Evolutionary conservation across 805 yeast genomes (phyloP).

Genomic region (Teunomyces pallodes): DNA sequence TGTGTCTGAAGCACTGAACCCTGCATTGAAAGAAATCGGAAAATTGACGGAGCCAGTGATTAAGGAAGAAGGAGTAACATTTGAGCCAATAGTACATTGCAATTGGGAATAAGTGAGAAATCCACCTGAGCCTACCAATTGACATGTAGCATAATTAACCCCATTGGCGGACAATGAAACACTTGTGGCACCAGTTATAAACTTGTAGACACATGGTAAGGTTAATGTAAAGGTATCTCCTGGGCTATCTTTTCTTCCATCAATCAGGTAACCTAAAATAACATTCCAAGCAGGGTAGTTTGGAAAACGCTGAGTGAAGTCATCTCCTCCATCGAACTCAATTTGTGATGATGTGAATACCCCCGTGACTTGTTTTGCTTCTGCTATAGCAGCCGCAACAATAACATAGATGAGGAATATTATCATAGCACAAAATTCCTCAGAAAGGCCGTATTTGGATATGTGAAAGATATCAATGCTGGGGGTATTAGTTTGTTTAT

Average conservation of each 20-base stretch:
- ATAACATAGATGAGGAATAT: not conserved
- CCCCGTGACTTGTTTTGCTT: conserved; percentile 13
- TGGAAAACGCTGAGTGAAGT: conserved; percentile 4
- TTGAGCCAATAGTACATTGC: conserved; percentile 15
- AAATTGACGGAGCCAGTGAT: conserved; percentile 16
- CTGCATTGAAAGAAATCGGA: conserved; percentile 17
- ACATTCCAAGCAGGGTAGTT: conserved; percentile 16
- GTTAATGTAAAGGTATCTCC: conserved; percentile 27
- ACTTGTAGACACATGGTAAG: conserved; percentile 26
- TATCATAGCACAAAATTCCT: too few species aligned
- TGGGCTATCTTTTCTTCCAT: conserved; percentile 10
- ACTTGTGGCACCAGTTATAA: conserved; percentile 11
- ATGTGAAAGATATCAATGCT: too few species aligned
- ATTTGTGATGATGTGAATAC: conserved; percentile 15
- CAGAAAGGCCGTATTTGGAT: too few species aligned
- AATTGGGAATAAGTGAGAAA: conserved; percentile 8
- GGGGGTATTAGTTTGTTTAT: too few species aligned
- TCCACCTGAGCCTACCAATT: conserved; percentile 5
- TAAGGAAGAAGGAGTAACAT: conserved; percentile 9
- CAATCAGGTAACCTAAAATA: conserved; percentile 18
- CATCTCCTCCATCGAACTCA: conserved; percentile 8
- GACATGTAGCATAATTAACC: conserved; percentile 9
- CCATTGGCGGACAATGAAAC: conserved; percentile 9
- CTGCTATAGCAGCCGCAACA: conserved; percentile 1
- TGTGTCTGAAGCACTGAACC: conserved; percentile 12